Conservation (phyloP, 129 eudicot genomes). For the Arctium minus region DNA sequence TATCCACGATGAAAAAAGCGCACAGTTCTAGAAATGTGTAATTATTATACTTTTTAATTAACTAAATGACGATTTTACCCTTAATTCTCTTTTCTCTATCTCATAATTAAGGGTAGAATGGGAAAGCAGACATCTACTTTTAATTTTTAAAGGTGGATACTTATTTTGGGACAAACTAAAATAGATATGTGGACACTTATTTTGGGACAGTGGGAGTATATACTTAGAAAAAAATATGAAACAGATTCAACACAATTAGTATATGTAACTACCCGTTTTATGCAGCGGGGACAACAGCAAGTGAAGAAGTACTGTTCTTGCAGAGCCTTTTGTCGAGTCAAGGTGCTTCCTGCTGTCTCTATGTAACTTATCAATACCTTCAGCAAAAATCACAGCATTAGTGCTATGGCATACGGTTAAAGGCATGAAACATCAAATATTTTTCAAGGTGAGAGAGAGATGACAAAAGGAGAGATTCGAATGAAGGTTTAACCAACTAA, state of each 20-base stretch:
- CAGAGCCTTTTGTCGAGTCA: conserved; percentile 79
- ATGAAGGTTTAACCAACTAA: not conserved
- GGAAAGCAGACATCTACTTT: not conserved
- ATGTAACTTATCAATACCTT: conserved; percentile 84
- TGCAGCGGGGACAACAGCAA: conserved; percentile 83
- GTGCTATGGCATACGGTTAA: not conserved
- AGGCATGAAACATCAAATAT: not conserved
- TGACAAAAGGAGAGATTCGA: not conserved
- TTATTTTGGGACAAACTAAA: not conserved
- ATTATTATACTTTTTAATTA: not conserved
- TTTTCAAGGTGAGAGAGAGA: not conserved
- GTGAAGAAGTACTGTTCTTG: conserved; percentile 89
- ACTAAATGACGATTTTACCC: not conserved
- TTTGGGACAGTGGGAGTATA: not conserved
- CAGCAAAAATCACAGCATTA: conserved; percentile 14
- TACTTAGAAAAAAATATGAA: not conserved
- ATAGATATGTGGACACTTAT: not conserved
- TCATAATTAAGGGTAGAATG: not conserved
- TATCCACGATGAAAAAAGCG: not conserved
- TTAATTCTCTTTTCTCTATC: not conserved
- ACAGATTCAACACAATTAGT: not conserved
- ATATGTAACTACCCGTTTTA: conserved; percentile 42
- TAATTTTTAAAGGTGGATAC: not conserved
- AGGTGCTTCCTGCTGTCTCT: conserved; percentile 96
- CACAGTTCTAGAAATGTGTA: not conserved